Base-by-base conservation (phyloP, 148 eudicot genomes). In the Spergularia marina region DNA sequence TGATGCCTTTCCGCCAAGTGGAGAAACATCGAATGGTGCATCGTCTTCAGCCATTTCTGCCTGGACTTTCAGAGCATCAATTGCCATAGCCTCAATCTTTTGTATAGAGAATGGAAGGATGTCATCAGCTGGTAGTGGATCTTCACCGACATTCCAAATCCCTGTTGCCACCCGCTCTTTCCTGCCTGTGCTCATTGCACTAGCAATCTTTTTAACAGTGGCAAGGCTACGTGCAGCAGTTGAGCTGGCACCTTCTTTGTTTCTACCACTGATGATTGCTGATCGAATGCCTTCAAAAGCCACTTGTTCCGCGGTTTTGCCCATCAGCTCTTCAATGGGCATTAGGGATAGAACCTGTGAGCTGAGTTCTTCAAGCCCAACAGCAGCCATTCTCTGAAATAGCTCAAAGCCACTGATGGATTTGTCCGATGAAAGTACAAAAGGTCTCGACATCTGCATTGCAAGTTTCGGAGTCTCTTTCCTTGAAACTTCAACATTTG, bases 281-380 rank as follows among this genome's bases (percentile, higher is more conserved):
- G 96, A 89, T 69, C 96, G 96, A 70, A 95, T 89, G n/a, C 98
- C 98, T 80, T 95, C 98, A 64, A 95, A 95, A n/a, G 98, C 97
- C 74, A 92, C 82, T 76, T 95, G 98, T 73, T 91, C 97, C 4
- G 98, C 92, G 0, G 98, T 90, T 79, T 94, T 95, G 34, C 93
- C 98, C 68, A 74, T 70, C 58, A 95, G 80, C 49, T 95, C 98
- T 47, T 95, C 98, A 18, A 92, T 74, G 2, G 96, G 86, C 98
- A 90, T 92, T 83, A 88, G n/a, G 25, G 89, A 73, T 25, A 83
- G 74, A 15, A 89, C 74, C 76, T 87, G 90, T 0, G 92, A 79
- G 81, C 94, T 73, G 70, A 95, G 82, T 47, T 83, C 86, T 77
- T 95, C 96, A 10, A 88, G 70, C 58, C 98, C 96, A 67, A 84